A percentile compares a stretch with the other conserved stretches of the same genome.
These are phyloP conservation scores for Oligophagozyma castellii DNA, from an alignment of 1,139 yeast genomes.

Conservation along the genomic window DNA sequence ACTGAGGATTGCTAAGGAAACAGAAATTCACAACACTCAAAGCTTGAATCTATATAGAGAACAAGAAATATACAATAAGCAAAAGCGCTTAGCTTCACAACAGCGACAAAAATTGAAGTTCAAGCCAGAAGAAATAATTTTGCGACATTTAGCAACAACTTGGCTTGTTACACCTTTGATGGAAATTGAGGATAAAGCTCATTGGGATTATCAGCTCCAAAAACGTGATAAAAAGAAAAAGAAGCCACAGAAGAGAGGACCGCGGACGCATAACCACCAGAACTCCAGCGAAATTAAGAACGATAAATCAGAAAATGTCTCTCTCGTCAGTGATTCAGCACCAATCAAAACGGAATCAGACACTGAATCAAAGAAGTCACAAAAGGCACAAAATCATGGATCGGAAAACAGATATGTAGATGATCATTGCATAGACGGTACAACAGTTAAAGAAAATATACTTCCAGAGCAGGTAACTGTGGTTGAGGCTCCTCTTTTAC, in stretches of 20 bases:
- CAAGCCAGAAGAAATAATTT: slow-evolving; percentile 16
- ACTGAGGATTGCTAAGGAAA: slow-evolving; percentile 70
- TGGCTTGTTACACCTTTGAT: slow-evolving; percentile 34
- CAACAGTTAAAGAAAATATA: background rate
- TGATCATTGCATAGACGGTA: background rate
- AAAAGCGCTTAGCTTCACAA: slow-evolving; percentile 59
- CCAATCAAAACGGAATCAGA: background rate
- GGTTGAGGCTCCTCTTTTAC: background rate
- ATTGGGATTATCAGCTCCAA: slow-evolving; percentile 26
- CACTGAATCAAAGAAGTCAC: background rate
- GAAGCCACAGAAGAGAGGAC: slow-evolving; percentile 22
- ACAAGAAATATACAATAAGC: slow-evolving; percentile 72
- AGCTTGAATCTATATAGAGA: slow-evolving; percentile 69
- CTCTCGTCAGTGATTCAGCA: background rate
- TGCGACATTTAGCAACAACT: slow-evolving; percentile 12
- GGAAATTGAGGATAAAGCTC: slow-evolving; percentile 34
- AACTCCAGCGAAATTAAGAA: background rate
- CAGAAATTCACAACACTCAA: slow-evolving; percentile 61
- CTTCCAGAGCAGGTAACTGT: background rate
- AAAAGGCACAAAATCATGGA: background rate
- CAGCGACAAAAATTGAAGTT: slow-evolving; percentile 46
- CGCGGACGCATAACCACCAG: slow-evolving; percentile 6
- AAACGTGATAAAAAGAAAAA: slow-evolving; percentile 30
- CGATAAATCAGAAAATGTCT: background rate
- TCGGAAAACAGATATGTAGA: background rate